phyloP scores from a whole-genome alignment of 2,329 filamentous ascomycete species.

The Calonectria crousiana region DNA sequence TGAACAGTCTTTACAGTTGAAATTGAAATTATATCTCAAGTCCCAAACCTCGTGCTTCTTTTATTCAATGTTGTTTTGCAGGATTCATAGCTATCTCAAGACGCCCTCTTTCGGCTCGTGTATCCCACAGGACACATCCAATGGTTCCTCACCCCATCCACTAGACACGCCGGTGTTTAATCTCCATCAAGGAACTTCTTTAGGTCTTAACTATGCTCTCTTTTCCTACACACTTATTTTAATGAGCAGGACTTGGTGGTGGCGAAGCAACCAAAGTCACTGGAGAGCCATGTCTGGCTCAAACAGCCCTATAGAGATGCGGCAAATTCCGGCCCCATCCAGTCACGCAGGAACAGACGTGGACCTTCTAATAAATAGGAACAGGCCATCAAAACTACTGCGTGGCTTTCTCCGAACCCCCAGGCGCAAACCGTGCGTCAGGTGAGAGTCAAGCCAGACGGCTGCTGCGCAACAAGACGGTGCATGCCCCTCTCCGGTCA shows the following conservation, averaged over 20 bases:
- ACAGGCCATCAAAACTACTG: not conserved
- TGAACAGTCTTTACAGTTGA: not conserved
- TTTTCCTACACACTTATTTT: not conserved
- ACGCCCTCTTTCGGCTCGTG: not conserved
- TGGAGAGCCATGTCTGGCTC: not conserved
- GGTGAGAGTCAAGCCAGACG: not conserved
- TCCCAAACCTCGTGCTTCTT: not conserved
- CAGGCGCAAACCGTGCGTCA: not conserved
- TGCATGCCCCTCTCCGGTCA: not conserved
- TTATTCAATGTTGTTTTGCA: not conserved
- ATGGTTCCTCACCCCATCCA: not conserved
- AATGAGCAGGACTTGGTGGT: not conserved
- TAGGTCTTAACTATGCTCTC: not conserved
- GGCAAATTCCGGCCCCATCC: not conserved
- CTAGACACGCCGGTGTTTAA: not conserved
- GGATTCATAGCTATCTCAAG: not conserved
- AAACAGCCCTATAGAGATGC: not conserved
- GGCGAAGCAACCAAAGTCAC: not conserved
- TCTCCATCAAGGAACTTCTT: not conserved
- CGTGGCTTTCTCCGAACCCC: not conserved
- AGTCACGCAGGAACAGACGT: not conserved
- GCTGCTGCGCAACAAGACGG: not conserved
- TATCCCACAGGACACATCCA: not conserved
- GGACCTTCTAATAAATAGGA: not conserved
- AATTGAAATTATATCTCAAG: too few relatives aligned